Evolutionary conservation across 2,329 filamentous ascomycete species (phyloP).

Genomic region (Cytospora schulzeri): DNA sequence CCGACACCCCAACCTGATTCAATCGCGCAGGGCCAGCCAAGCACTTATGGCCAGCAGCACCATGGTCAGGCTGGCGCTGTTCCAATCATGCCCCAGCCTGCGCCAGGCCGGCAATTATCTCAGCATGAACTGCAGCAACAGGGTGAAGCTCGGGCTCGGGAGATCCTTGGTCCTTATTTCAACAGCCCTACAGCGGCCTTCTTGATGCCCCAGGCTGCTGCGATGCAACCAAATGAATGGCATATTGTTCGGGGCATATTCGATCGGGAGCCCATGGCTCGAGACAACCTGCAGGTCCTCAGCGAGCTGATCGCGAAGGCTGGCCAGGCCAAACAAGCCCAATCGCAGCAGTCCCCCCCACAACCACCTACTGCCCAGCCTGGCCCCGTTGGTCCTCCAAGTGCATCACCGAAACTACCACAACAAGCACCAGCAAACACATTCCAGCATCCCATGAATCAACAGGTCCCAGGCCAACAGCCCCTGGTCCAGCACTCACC

Average conservation of each 20-base stretch:
- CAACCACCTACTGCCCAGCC: constrained; percentile 6
- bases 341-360: constrained; percentile 17
- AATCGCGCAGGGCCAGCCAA: background rate
- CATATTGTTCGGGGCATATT: constrained; percentile 71
- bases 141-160: constrained; percentile 60
- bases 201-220: constrained; percentile 67
- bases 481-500: constrained; percentile 8
- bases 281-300: constrained; percentile 62
- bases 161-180: constrained; percentile 66
- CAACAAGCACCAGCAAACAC: constrained; percentile 6
- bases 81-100: constrained; percentile 4
- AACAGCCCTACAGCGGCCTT: constrained; percentile 68
- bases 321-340: constrained; percentile 31
- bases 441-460: background rate
- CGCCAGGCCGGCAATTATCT: constrained; percentile 37
- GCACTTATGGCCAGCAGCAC: constrained; percentile 11
- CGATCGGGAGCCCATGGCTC: constrained; percentile 64
- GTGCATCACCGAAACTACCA: constrained; percentile 12
- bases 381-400: constrained; percentile 20
- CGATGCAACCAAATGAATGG: constrained; percentile 73
- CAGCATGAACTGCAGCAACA: constrained; percentile 47
- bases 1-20: constrained; percentile 36
- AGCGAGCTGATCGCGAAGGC: constrained; percentile 57
- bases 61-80: constrained; percentile 7
- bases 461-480: background rate